These are phyloP conservation scores for Penicillium samsonianum DNA, from an alignment of 495 filamentous ascomycete genomes.

Conservation along the genomic window DNA sequence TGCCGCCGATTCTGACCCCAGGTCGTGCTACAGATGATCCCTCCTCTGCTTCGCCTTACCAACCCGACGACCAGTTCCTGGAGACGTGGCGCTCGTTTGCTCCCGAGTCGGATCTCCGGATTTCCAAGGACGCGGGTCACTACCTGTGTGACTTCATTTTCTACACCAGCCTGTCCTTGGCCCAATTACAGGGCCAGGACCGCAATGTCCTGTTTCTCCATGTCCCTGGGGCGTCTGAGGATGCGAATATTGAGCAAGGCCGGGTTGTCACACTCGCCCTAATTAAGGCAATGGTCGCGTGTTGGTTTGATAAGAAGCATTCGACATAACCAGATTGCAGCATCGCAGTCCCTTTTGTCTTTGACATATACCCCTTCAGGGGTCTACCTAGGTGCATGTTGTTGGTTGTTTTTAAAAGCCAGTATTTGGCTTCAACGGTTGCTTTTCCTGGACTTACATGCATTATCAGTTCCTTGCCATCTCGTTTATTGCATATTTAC, in stretches of 20 bases:
- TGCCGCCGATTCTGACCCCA: slow-evolving; percentile 38
- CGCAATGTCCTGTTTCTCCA: slow-evolving; percentile 75
- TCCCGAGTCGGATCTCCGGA: slow-evolving; percentile 54
- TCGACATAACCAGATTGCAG: slow-evolving; percentile 8
- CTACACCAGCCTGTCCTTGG: slow-evolving; percentile 67
- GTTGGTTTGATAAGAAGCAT: slow-evolving; percentile 39
- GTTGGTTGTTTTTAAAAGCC: neutral
- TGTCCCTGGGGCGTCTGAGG: slow-evolving; percentile 63
- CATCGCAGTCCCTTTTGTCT: neutral
- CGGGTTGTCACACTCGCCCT: slow-evolving; percentile 65
- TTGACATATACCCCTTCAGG: neutral
- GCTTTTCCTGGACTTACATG: neutral
- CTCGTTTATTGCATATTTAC: slow-evolving; percentile 8
- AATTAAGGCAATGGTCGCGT: slow-evolving; percentile 65
- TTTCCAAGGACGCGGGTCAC: slow-evolving; percentile 74
- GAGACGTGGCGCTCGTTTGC: slow-evolving; percentile 37
- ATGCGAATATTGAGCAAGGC: slow-evolving; percentile 59
- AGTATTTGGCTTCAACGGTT: neutral
- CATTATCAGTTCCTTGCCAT: neutral
- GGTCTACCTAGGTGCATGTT: neutral
- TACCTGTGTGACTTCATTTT: slow-evolving; percentile 89
- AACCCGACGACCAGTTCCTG: slow-evolving; percentile 39
- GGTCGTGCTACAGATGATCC: slow-evolving; percentile 23
- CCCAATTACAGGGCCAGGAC: slow-evolving; percentile 49
- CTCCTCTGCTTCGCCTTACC: slow-evolving; percentile 22